These are phyloP conservation scores for Xylariaceae sp. DNA, from an alignment of 2,329 filamentous ascomycete species.

Conservation along the genomic window DNA sequence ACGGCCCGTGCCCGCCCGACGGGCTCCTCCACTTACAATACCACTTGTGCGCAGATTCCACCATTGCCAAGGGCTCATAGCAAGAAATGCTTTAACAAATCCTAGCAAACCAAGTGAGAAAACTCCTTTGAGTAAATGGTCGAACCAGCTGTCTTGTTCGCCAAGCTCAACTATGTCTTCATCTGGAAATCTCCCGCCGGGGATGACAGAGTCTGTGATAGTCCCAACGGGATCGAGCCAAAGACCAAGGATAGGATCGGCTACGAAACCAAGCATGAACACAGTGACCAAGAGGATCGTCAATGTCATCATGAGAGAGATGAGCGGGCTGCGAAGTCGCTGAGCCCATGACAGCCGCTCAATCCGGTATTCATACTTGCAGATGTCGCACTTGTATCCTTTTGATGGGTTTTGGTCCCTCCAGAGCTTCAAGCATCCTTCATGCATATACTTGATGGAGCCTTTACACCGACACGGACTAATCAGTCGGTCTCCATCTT, in stretches of 20 bases:
- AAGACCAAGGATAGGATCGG: conserved; percentile 88
- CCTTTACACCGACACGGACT: conserved; percentile 94
- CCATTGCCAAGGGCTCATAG: conserved; percentile 77
- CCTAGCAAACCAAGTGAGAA: conserved; percentile 89
- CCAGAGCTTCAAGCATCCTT: conserved; percentile 86
- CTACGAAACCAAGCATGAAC: conserved; percentile 87
- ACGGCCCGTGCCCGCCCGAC: conserved; percentile 69
- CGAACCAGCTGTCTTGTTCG: conserved; percentile 69
- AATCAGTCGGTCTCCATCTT: conserved; percentile 62
- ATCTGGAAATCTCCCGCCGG: conserved; percentile 45
- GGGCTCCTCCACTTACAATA: conserved; percentile 57
- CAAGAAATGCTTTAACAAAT: conserved; percentile 79
- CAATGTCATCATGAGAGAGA: conserved; percentile 74
- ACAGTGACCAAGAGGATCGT: conserved; percentile 73
- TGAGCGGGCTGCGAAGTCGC: conserved; percentile 68
- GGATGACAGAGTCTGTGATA: conserved; percentile 58
- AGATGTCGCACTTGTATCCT: conserved; percentile 88
- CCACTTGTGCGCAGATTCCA: conserved; percentile 73
- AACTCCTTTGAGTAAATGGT: conserved; percentile 88
- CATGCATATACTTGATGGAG: conserved; percentile 91
- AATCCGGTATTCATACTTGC: conserved; percentile 81
- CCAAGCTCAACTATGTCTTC: conserved; percentile 52
- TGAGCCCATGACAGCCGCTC: conserved; percentile 77
- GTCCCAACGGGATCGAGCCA: conserved; percentile 80
- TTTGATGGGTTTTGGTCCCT: conserved; percentile 77